These are phyloP conservation scores for Talaromyces sp. DNA, from an alignment of 2,329 filamentous ascomycete species.

Conservation along the genomic window DNA sequence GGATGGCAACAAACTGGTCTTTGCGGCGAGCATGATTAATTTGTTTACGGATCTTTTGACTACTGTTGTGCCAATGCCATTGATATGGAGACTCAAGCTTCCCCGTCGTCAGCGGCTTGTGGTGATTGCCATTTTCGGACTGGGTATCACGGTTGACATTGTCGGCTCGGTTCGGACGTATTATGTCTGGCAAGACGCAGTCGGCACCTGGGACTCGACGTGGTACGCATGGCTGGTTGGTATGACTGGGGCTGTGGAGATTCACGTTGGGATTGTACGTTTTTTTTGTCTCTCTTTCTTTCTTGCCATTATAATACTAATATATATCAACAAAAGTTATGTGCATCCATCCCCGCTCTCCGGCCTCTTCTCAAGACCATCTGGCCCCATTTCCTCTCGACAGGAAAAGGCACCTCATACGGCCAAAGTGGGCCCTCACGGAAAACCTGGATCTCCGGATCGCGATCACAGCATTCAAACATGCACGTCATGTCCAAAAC, in stretches of 20 bases:
- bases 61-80: constrained; percentile 35
- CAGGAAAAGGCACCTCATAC: neutral
- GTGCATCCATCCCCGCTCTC: constrained; percentile 32
- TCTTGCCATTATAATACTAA: neutral
- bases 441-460: neutral
- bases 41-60: constrained; percentile 33
- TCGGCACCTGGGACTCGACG: constrained; percentile 28
- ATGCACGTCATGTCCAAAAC: neutral
- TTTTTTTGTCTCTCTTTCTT: neutral
- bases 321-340: constrained; percentile 22
- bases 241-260: constrained; percentile 28
- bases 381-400: constrained; percentile 25
- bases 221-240: constrained; percentile 32
- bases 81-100: constrained; percentile 37
- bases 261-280: constrained; percentile 32
- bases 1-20: constrained; percentile 24
- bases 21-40: constrained; percentile 33
- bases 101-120: constrained; percentile 31
- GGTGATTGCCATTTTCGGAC: constrained; percentile 34
- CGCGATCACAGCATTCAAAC: neutral
- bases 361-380: constrained; percentile 30
- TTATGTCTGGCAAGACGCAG: constrained; percentile 30
- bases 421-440: neutral
- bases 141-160: constrained; percentile 33
- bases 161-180: constrained; percentile 31